A percentile compares a stretch with the other conserved stretches of the same genome.
Evolutionary conservation across 2,329 filamentous ascomycete genomes (phyloP).

Genomic region (Knufia fluminis): DNA sequence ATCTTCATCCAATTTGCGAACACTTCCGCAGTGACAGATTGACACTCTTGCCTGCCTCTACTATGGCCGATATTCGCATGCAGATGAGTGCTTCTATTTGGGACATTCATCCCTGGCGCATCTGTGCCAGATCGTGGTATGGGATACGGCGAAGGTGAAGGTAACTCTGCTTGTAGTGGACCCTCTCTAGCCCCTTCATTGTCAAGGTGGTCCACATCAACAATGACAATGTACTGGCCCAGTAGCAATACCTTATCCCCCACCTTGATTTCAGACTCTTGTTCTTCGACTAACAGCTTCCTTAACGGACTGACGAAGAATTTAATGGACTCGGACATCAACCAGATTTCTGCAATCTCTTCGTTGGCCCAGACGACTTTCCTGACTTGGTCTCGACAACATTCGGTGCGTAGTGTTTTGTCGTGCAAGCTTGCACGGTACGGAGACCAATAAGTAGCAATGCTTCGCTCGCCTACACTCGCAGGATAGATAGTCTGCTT

Average conservation of each 20-base stretch:
- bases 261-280: slow-evolving; percentile 8
- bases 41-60: no score
- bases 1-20: no score
- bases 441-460: slow-evolving; percentile 15
- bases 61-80: no score
- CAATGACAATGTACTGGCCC: slow-evolving; percentile 11
- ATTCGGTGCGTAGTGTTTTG: slow-evolving; percentile 10
- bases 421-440: slow-evolving; percentile 11
- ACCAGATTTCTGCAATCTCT: slow-evolving; percentile 10
- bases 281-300: slow-evolving; percentile 4
- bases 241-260: slow-evolving; percentile 10
- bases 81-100: no score
- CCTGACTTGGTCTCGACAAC: slow-evolving; percentile 1
- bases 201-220: no score
- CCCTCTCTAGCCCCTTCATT: no score
- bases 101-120: no score
- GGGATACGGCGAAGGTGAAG: no score
- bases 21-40: no score
- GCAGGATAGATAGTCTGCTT: slow-evolving; percentile 18
- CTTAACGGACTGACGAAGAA: slow-evolving; percentile 11
- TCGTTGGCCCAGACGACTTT: slow-evolving; percentile 10
- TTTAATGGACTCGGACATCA: neutral
- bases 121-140: no score
- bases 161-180: no score
- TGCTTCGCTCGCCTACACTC: slow-evolving; percentile 7